A percentile compares a stretch with the other conserved stretches of the same genome.
Evolutionary conservation across 2,329 filamentous ascomycete species (phyloP).

Genomic region (Fusarium sp.): DNA sequence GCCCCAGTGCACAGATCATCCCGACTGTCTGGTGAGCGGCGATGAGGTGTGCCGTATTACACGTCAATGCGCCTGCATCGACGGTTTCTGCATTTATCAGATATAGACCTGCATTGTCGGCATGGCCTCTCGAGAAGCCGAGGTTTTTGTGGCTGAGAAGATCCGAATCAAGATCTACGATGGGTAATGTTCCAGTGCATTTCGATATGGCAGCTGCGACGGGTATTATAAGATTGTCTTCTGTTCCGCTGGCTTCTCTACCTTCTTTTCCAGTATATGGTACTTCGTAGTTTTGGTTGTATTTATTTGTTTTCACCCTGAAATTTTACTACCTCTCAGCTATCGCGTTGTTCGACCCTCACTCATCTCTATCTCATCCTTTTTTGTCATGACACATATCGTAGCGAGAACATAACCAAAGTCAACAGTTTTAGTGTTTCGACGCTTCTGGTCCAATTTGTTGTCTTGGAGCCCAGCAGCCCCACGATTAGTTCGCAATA

Average conservation of each 20-base stretch:
- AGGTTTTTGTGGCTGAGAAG: not conserved
- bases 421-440: too few species aligned
- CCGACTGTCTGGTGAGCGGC: not conserved
- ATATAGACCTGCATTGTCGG: not conserved
- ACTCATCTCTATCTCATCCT: too few species aligned
- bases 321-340: too few species aligned
- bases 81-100: not conserved
- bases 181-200: not conserved
- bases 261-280: too few species aligned
- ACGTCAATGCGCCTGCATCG: not conserved
- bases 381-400: too few species aligned
- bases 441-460: too few species aligned
- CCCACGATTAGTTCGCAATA: not conserved
- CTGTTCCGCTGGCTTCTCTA: too few species aligned
- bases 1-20: not conserved
- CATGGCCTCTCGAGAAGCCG: not conserved
- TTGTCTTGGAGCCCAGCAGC: not conserved
- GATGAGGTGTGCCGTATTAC: not conserved
- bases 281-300: too few species aligned
- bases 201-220: not conserved
- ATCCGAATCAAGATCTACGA: not conserved
- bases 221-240: too few species aligned
- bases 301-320: too few species aligned
- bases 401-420: too few species aligned
- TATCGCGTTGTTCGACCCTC: too few species aligned